These are phyloP conservation scores for Sclerotinia trifoliorum DNA, from an alignment of 2,329 filamentous ascomycete species.

Conservation along the genomic window DNA sequence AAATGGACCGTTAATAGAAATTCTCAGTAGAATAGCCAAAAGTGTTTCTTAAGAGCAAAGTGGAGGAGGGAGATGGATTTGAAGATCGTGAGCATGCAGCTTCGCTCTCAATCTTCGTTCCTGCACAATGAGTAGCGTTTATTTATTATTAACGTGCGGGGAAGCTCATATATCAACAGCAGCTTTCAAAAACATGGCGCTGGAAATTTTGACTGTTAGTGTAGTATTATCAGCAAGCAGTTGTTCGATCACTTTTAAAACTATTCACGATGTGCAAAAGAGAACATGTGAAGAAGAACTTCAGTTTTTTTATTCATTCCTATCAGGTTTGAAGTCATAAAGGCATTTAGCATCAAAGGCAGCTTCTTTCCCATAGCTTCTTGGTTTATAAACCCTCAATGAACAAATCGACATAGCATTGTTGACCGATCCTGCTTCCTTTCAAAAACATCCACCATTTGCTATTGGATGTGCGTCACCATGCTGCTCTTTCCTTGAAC, in stretches of 20 bases:
- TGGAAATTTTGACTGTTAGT: not conserved
- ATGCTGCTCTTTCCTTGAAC: slow-evolving; percentile 40
- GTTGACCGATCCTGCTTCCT: slow-evolving; percentile 41
- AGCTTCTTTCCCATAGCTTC: slow-evolving; percentile 37
- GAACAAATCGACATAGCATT: slow-evolving; percentile 37
- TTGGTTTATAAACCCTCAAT: slow-evolving; percentile 38
- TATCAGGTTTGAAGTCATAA: slow-evolving; percentile 33
- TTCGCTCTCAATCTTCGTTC: not conserved
- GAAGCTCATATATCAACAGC: not conserved
- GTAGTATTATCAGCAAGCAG: too few relatives aligned
- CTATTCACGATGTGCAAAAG: not conserved
- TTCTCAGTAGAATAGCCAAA: not conserved
- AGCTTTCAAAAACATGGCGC: not conserved
- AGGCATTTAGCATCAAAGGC: slow-evolving; percentile 39
- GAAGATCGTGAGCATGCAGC: not conserved
- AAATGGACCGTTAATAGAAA: not conserved
- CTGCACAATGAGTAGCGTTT: not conserved
- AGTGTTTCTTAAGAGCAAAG: not conserved
- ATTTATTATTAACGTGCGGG: not conserved
- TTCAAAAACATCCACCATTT: slow-evolving; percentile 39
- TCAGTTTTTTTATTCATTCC: slow-evolving; percentile 36
- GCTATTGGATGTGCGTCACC: slow-evolving; percentile 41
- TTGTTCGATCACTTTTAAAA: not conserved
- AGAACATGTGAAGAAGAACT: slow-evolving; percentile 32
- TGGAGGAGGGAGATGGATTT: not conserved